phyloP scores from a whole-genome alignment of 1,139 yeast genomes.

The Lodderomyces pseudojiufengensis region DNA sequence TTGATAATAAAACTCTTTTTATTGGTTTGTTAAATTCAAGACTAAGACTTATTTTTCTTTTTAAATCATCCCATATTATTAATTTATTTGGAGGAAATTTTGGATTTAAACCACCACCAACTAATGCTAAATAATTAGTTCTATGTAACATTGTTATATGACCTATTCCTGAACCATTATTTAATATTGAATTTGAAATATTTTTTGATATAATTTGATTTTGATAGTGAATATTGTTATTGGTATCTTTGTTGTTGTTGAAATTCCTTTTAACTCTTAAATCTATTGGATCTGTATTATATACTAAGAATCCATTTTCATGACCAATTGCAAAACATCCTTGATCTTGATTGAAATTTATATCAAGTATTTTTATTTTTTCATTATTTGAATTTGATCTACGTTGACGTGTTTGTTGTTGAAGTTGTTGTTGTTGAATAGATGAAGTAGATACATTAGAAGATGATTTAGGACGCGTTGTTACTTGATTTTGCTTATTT shows the following conservation, averaged over 20 bases:
- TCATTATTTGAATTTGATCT: too few relatives aligned
- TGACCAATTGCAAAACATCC: slow-evolving; percentile 86
- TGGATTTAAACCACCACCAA: slow-evolving; percentile 85
- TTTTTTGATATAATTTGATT: too few relatives aligned
- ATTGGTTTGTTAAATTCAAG: slow-evolving; percentile 76
- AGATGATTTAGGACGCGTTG: too few relatives aligned
- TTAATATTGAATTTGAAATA: neutral
- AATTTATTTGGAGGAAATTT: slow-evolving; percentile 72
- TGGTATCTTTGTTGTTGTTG: slow-evolving; percentile 9
- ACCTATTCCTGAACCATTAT: slow-evolving; percentile 60
- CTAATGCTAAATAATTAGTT: slow-evolving; percentile 83
- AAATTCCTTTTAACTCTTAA: slow-evolving; percentile 67
- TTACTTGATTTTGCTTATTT: too few relatives aligned
- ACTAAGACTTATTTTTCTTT: slow-evolving; percentile 68
- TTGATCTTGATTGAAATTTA: slow-evolving; percentile 82
- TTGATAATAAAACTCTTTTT: slow-evolving; percentile 66
- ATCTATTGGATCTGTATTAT: slow-evolving; percentile 83
- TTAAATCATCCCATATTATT: slow-evolving; percentile 88
- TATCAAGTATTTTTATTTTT: slow-evolving; percentile 42
- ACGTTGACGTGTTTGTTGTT: too few relatives aligned
- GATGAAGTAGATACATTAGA: too few relatives aligned
- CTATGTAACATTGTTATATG: slow-evolving; percentile 78
- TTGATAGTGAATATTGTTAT: too few relatives aligned
- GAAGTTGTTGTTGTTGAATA: too few relatives aligned
- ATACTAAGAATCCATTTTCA: slow-evolving; percentile 81